A percentile compares a stretch with the other conserved stretches of the same genome.
These are phyloP conservation scores for Fusarium sororula DNA, from an alignment of 2,329 filamentous ascomycete genomes.

Conservation along the genomic window DNA sequence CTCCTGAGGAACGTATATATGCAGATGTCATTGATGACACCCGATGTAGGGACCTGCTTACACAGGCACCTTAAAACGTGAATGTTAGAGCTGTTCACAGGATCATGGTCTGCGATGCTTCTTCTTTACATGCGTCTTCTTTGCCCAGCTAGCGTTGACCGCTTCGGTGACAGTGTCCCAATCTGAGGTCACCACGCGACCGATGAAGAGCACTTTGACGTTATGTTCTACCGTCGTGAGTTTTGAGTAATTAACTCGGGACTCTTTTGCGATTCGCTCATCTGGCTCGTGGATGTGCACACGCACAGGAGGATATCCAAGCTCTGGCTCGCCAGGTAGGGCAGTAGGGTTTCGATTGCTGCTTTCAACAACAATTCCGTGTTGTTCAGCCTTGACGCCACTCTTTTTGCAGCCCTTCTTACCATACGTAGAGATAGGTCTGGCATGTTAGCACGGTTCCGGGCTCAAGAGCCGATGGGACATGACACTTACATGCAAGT, in stretches of 20 bases:
- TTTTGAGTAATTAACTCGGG: slow-evolving; percentile 67
- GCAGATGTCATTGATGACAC: slow-evolving; percentile 33
- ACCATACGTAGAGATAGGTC: slow-evolving; percentile 66
- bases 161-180: slow-evolving; percentile 54
- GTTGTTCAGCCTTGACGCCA: slow-evolving; percentile 62
- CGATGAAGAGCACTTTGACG: slow-evolving; percentile 65
- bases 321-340: slow-evolving; percentile 54
- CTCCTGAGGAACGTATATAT: slow-evolving; percentile 46
- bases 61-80: slow-evolving; percentile 40
- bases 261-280: slow-evolving; percentile 59
- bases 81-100: slow-evolving; percentile 23
- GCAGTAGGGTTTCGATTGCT: slow-evolving; percentile 43
- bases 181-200: slow-evolving; percentile 53
- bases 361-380: slow-evolving; percentile 61
- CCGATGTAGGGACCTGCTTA: slow-evolving; percentile 31
- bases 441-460: slow-evolving; percentile 39
- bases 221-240: slow-evolving; percentile 67
- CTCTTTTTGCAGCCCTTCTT: slow-evolving; percentile 60
- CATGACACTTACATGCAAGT: slow-evolving; percentile 61
- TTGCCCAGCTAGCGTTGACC: slow-evolving; percentile 60
- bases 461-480: not conserved
- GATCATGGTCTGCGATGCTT: slow-evolving; percentile 33
- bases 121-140: slow-evolving; percentile 52
- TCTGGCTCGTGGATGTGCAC: slow-evolving; percentile 54
- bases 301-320: slow-evolving; percentile 59